Evolutionary conservation across 2,329 filamentous ascomycete genomes (phyloP).

Genomic region (Penicillium concentricum): DNA sequence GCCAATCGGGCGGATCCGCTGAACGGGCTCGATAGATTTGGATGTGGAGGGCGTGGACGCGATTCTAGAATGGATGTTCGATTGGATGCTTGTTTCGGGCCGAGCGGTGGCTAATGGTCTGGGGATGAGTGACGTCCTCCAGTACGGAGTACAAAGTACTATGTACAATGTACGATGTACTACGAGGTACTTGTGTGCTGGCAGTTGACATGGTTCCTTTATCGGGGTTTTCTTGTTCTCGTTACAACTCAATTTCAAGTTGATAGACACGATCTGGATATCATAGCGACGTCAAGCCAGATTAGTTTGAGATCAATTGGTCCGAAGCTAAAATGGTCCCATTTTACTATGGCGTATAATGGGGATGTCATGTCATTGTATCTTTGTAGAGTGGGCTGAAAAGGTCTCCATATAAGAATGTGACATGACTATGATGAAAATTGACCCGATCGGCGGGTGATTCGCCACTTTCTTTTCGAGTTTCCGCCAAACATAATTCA

Average conservation of each 20-base stretch:
- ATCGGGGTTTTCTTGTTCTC: background rate
- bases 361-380: background rate
- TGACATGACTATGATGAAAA: constrained; percentile 10
- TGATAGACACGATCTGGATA: background rate
- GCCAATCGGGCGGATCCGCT: constrained; percentile 10
- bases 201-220: background rate
- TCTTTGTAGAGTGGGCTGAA: background rate
- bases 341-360: background rate
- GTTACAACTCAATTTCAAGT: background rate
- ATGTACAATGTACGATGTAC: background rate
- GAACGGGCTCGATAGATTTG: background rate
- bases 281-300: constrained; percentile 3
- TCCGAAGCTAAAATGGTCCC: background rate
- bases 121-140: background rate
- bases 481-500: constrained; percentile 2
- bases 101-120: background rate
- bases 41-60: background rate
- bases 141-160: background rate
- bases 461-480: constrained; percentile 7
- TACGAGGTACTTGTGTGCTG: background rate
- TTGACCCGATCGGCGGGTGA: constrained; percentile 4
- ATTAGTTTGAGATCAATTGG: background rate
- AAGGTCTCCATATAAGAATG: background rate
- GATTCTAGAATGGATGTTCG: background rate
- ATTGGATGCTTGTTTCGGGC: background rate